Base-by-base conservation (phyloP, 116 monocot genomes). In the Cymodocea nodosa region DNA sequence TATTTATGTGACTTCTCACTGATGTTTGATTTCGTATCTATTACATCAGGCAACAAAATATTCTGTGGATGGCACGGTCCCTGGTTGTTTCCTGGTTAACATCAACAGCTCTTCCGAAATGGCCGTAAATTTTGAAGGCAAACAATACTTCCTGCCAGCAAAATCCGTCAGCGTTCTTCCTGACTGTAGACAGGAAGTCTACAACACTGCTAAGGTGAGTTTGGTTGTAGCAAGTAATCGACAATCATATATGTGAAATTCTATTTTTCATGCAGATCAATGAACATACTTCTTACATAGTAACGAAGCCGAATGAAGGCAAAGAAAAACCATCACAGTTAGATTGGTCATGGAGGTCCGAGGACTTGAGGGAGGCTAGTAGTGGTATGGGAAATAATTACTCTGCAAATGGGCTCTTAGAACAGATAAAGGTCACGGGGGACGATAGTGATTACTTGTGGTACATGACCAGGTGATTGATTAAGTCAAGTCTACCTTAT, bases 381-480 rank as follows among this genome's bases (percentile, higher is more conserved):
- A 48, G 30, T 5, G 77, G 68, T 4, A 49, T 23, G 19, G 49
- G 62, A 0, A 35, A 23, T 23, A 35, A 23, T 23, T 76, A 71
- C 54, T 66, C 63, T 9, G n/a, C 35, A 16, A 71, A 70, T 13
- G 56, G 55, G 51, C 81, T 91, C 5, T 63, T 71, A 25, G 90
- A 91, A 10, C 90, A 91, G 68, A 76, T 84, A 7, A 22, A 34
- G 14, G 54, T 67, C 13, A 71, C 72, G 52, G 60, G 44, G 23
- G 90, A 91, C 70, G 69, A 50, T 18, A 91, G 87, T 51, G 90
- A 91, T 60, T 91, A 91, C 73, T 67, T 91, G 65, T 91, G 90
- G 90, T 87, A 91, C 73, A 82, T 60, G 54, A 91, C 84, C 50
- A 84, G 77, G 90, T 86, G 53, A 23, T 22, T 65, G n/a, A 15